phyloP scores from a whole-genome alignment of 495 filamentous ascomycete genomes.

The Penicillium dipodomyicola region DNA sequence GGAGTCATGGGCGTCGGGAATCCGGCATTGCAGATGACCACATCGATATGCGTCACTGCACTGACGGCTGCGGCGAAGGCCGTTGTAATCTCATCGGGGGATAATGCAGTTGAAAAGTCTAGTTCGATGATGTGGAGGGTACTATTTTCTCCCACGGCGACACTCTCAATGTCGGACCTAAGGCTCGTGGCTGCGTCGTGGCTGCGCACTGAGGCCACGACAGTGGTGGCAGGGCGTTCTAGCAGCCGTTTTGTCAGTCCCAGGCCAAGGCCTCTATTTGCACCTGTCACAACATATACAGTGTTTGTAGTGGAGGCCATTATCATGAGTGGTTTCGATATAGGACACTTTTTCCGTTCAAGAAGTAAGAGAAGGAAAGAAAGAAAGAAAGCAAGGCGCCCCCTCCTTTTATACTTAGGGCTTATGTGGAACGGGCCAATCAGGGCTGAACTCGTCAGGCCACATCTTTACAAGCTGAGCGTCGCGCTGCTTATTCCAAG shows the following conservation, averaged over 20 bases:
- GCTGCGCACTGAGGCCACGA: constrained; percentile 49
- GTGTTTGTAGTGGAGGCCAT: constrained; percentile 2
- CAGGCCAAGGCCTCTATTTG: constrained; percentile 52
- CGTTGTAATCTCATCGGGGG: constrained; percentile 15
- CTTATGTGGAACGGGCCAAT: not conserved
- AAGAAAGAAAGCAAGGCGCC: not conserved
- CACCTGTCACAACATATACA: constrained; percentile 26
- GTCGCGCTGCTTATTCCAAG: not conserved
- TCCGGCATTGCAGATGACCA: constrained; percentile 54
- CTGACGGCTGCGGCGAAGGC: not conserved
- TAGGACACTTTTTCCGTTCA: too few species aligned
- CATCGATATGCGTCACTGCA: constrained; percentile 39
- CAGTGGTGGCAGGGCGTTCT: constrained; percentile 39
- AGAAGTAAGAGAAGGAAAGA: not conserved
- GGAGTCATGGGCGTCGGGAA: constrained; percentile 18
- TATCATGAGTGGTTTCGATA: not conserved
- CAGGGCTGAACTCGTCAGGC: not conserved
- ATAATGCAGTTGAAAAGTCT: constrained; percentile 29
- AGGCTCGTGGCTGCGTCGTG: constrained; percentile 18
- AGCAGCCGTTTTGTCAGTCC: constrained; percentile 40
- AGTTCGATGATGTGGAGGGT: constrained; percentile 42
- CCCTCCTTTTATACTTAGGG: not conserved
- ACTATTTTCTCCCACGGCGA: constrained; percentile 32
- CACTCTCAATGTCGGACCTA: constrained; percentile 7
- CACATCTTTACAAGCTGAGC: not conserved